Base-by-base conservation (phyloP, 208 protist genomes). In the Trichomonas gallinae region DNA sequence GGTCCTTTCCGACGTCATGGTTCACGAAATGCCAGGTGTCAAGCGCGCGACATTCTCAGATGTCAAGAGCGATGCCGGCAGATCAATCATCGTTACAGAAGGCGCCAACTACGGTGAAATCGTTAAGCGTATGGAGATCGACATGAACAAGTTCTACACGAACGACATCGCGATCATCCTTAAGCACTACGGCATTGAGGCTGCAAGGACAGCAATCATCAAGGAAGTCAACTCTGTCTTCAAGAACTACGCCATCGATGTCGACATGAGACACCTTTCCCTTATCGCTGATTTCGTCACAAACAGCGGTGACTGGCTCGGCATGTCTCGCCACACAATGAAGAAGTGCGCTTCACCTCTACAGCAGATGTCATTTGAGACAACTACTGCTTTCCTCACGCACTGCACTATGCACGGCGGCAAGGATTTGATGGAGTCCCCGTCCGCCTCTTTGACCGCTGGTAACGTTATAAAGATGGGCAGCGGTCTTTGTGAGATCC, bases 251-350 rank as follows among this genome's bases (percentile, higher is more conserved):
- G 96, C 97, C 81, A 98, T 98, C 85, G 17, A 6, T 42, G 97
- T 98, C n/a, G 97, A 98, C 97, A 21, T 42, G 0, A 96, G 98
- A 15, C 98, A 98, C 88, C 63, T 98, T 10, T 58, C 63, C 1
- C 96, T 98, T 4, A 96, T 98, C 40, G 97, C 97, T 82, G 98
- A 98, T 96, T 97, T 96, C 49, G 98, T 98, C 97, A 98, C 97
- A 83, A 91, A 96, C 63, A 91, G 81, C 34, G 98, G 98, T 63
- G 96, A 88, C 31, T 97, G 96, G 51, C 48, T 63, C 9, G 83
- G 97, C 34, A 96, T 98, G 51, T 98, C 97, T 49, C 91, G 98
- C 72, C 31, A 72, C 26, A 97, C 97, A 51, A 98, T 98, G 44
- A 97, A 96, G 49, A 26, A 42, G 13, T 46, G 23, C 48, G 9